A percentile compares a stretch with the other conserved stretches of the same genome.
Evolutionary conservation across 495 filamentous ascomycete species (phyloP).

Genomic region (Terfezia claveryi): DNA sequence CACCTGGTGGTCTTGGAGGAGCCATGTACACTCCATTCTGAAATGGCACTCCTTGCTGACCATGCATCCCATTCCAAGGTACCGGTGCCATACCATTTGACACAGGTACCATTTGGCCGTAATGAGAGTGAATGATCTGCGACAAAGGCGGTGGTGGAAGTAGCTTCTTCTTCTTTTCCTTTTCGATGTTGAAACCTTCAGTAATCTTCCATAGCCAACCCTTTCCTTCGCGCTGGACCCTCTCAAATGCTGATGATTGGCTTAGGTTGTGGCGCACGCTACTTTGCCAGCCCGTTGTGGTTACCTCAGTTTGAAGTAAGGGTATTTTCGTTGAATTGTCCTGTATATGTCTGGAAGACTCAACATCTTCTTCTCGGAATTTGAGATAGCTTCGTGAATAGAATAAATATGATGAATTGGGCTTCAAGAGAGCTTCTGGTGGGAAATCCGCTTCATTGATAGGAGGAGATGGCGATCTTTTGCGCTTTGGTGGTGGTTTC

Average conservation of each 20-base stretch:
- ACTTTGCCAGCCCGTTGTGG: conserved; percentile 84
- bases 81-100: background rate
- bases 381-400: conserved; percentile 70
- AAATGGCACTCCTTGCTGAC: background rate
- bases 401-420: conserved; percentile 62
- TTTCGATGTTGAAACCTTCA: conserved; percentile 41
- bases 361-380: conserved; percentile 44
- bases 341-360: conserved; percentile 88
- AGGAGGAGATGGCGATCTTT: conserved; percentile 46
- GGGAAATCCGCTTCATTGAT: conserved; percentile 59
- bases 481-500: conserved; percentile 31
- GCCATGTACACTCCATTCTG: background rate
- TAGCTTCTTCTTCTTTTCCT: conserved; percentile 34
- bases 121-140: conserved; percentile 11
- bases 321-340: conserved; percentile 66
- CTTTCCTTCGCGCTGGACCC: conserved; percentile 53
- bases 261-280: conserved; percentile 90
- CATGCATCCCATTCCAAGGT: background rate
- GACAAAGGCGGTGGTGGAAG: conserved; percentile 31
- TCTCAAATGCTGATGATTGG: conserved; percentile 68
- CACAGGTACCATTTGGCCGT: background rate
- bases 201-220: conserved; percentile 49
- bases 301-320: conserved; percentile 68
- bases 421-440: conserved; percentile 66
- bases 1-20: too few species aligned